Evolutionary conservation across 1,284 basidiomycete species (phyloP).

Genomic region (Bjerkandera adusta): DNA sequence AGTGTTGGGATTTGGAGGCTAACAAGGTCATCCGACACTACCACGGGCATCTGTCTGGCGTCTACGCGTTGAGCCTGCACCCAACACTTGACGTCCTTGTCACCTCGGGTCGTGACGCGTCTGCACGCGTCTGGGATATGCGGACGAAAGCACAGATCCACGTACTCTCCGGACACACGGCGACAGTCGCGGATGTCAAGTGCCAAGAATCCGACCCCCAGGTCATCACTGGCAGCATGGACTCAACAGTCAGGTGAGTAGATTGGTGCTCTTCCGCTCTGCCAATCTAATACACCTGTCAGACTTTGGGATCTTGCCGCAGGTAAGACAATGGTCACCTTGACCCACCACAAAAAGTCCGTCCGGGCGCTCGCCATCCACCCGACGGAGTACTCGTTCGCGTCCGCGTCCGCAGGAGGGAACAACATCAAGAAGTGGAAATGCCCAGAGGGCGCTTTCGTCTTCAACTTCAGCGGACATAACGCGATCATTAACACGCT

Average conservation of each 20-base stretch:
- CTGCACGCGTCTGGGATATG: constrained; percentile 99
- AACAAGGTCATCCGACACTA: constrained; percentile 99
- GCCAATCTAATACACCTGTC: constrained; percentile 10
- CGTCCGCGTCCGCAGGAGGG: constrained; percentile 90
- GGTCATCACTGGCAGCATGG: constrained; percentile 98
- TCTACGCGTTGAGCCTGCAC: constrained; percentile 88
- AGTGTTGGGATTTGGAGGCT: constrained; percentile 98
- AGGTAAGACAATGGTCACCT: constrained; percentile 91
- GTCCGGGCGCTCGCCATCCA: constrained; percentile 93
- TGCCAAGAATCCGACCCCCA: constrained; percentile 97
- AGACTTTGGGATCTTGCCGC: constrained; percentile 99
- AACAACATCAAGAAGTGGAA: constrained; percentile 99
- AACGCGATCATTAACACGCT: constrained; percentile 98
- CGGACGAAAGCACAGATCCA: constrained; percentile 95
- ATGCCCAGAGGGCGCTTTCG: constrained; percentile 93
- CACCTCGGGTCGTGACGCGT: constrained; percentile 93
- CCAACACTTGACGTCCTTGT: constrained; percentile 96
- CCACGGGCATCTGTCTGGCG: constrained; percentile 95
- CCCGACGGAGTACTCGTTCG: constrained; percentile 95
- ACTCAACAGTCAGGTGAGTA: constrained; percentile 85
- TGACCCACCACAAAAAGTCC: constrained; percentile 99
- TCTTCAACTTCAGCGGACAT: constrained; percentile 94
- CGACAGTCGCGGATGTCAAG: constrained; percentile 91
- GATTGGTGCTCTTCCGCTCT: background rate
- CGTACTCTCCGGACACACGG: constrained; percentile 90